Conservation (phyloP, 371 early-diverging fungal species). For the Dichotomocladium elegans region DNA sequence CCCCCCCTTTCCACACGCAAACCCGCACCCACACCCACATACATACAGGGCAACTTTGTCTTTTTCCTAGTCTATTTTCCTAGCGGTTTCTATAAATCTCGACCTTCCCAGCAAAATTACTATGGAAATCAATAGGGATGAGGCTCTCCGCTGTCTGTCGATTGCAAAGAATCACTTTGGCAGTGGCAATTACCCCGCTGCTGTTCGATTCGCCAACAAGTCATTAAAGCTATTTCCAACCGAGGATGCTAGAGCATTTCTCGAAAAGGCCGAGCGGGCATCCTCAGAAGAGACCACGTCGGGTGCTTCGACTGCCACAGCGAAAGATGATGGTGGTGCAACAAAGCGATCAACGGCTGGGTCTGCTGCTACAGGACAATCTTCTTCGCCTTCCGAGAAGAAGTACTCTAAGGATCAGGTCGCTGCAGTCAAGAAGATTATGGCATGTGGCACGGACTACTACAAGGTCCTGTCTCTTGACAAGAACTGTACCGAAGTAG, state of each 20-base stretch:
- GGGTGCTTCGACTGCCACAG: neutral
- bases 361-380: neutral
- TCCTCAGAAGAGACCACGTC: conserved; percentile 10
- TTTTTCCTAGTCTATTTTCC: too few species aligned
- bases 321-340: too few species aligned
- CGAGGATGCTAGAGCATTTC: conserved; percentile 56
- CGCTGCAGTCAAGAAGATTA: conserved; percentile 74
- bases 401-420: conserved; percentile 80
- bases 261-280: conserved; percentile 39
- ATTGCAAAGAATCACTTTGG: conserved; percentile 70
- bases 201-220: conserved; percentile 81
- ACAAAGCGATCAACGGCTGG: too few species aligned
- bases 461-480: conserved; percentile 88
- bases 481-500: conserved; percentile 75
- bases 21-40: neutral
- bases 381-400: conserved; percentile 23
- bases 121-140: conserved; percentile 90
- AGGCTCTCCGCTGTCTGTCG: conserved; percentile 74
- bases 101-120: too few species aligned
- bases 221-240: conserved; percentile 78
- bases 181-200: conserved; percentile 61
- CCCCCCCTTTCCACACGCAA: neutral
- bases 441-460: conserved; percentile 72
- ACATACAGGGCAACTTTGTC: too few species aligned
- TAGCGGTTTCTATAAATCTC: too few species aligned